Evolutionary conservation across 2,329 filamentous ascomycete genomes (phyloP).

Genomic region (Cordyceps cateniannulata): DNA sequence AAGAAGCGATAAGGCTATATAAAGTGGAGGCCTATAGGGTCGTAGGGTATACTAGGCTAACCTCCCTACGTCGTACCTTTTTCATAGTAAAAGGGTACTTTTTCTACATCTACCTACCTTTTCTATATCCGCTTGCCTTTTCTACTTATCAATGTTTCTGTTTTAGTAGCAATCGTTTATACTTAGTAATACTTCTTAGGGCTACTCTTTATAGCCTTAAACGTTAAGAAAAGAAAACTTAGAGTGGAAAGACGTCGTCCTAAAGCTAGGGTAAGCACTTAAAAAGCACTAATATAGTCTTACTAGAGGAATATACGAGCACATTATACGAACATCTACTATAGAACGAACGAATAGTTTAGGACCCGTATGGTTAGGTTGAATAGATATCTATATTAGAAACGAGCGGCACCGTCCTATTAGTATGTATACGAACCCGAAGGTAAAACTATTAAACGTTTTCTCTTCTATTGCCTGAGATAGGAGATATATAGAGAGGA

Average conservation of each 20-base stretch:
- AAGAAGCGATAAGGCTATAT: no score
- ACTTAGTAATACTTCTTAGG: conserved; percentile 11
- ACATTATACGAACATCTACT: conserved; percentile 15
- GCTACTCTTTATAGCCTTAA: conserved; percentile 14
- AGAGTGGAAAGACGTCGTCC: conserved; percentile 1
- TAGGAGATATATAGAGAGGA: not conserved
- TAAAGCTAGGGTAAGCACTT: conserved; percentile 11
- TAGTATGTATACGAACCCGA: not conserved
- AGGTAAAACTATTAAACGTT: not conserved
- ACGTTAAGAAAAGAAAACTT: conserved; percentile 8
- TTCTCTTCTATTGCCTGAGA: not conserved
- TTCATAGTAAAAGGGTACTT: no score
- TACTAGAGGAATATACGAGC: conserved; percentile 15
- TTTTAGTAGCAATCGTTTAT: no score
- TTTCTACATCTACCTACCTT: no score
- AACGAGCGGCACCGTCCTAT: not conserved
- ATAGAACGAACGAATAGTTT: not conserved
- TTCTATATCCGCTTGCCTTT: no score
- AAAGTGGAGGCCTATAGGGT: not conserved
- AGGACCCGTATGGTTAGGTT: not conserved
- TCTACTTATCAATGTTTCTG: no score
- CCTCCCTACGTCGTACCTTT: not conserved
- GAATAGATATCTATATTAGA: not conserved
- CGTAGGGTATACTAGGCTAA: not conserved
- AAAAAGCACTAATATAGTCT: conserved; percentile 14